Evolutionary conservation across 1,284 basidiomycete genomes (phyloP).

Genomic region (Pterulicium gracile): DNA sequence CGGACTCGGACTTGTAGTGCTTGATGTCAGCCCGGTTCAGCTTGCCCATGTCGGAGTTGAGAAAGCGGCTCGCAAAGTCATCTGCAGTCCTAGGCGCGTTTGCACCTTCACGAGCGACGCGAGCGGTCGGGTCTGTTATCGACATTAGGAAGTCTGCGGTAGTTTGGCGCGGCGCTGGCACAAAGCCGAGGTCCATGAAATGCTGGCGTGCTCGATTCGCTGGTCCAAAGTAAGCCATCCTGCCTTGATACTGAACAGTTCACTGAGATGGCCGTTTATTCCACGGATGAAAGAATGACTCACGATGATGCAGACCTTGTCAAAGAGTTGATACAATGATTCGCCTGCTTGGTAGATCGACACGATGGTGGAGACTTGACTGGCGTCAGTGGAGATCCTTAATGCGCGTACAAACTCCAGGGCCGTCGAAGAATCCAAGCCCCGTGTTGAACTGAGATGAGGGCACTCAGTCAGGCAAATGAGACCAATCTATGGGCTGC

Average conservation of each 20-base stretch:
- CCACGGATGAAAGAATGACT: conserved; percentile 6
- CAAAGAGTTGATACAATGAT: conserved; percentile 42
- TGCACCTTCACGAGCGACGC: conserved; percentile 35
- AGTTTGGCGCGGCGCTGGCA: conserved; percentile 45
- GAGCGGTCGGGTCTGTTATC: conserved; percentile 50
- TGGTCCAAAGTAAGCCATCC: conserved; percentile 64
- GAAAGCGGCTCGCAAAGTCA: conserved; percentile 41
- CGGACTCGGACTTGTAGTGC: conserved; percentile 28
- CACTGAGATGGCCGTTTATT: conserved; percentile 36
- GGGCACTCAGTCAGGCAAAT: no score
- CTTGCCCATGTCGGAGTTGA: conserved; percentile 24
- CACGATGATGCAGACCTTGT: conserved; percentile 35
- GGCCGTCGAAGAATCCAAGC: conserved; percentile 65
- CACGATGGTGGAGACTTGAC: conserved; percentile 43
- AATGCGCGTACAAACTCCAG: conserved; percentile 53
- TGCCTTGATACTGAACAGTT: conserved; percentile 59
- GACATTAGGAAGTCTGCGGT: conserved; percentile 58
- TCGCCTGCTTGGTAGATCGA: conserved; percentile 65
- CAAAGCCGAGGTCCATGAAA: conserved; percentile 62
- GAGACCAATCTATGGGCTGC: conserved; percentile 15
- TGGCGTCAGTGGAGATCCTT: conserved; percentile 48
- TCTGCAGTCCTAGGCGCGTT: conserved; percentile 46
- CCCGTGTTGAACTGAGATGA: conserved; percentile 64
- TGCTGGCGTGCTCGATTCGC: conserved; percentile 49
- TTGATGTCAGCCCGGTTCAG: conserved; percentile 35